These are phyloP conservation scores for Cladophialophora chaetospira DNA, from an alignment of 2,329 filamentous ascomycete species.

Conservation along the genomic window DNA sequence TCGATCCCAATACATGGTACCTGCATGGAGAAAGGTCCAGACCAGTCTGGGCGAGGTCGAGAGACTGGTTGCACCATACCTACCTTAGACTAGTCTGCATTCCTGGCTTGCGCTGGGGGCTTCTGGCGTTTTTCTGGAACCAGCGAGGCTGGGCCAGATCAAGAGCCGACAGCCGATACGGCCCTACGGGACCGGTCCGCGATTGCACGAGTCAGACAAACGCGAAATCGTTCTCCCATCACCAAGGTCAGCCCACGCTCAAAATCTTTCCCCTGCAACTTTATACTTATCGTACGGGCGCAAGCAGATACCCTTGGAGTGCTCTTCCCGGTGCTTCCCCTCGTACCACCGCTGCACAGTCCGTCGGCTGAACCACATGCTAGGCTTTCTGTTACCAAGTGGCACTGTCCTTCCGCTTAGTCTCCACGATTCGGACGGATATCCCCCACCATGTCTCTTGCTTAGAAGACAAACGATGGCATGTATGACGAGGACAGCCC, in stretches of 20 bases:
- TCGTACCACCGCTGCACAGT: no score
- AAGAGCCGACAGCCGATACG: background rate
- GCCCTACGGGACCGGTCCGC: no score
- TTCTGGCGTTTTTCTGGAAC: background rate
- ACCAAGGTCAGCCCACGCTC: background rate
- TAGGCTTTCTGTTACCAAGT: no score
- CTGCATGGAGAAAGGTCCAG: background rate
- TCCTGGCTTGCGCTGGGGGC: background rate
- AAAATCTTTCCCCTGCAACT: background rate
- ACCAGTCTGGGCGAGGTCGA: background rate
- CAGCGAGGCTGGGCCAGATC: background rate
- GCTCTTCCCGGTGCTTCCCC: background rate
- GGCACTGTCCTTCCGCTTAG: no score
- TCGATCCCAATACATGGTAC: background rate
- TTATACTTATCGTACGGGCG: background rate
- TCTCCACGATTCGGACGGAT: no score
- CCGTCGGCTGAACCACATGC: no score
- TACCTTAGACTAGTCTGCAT: background rate
- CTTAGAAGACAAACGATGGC: no score
- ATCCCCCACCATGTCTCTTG: no score
- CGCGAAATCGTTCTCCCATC: slow-evolving; percentile 3
- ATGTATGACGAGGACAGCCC: no score
- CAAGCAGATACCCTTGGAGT: background rate
- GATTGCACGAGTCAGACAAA: no score
- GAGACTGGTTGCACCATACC: background rate